phyloP scores from a whole-genome alignment of 1,139 yeast genomes.

The Pichia sp. region DNA sequence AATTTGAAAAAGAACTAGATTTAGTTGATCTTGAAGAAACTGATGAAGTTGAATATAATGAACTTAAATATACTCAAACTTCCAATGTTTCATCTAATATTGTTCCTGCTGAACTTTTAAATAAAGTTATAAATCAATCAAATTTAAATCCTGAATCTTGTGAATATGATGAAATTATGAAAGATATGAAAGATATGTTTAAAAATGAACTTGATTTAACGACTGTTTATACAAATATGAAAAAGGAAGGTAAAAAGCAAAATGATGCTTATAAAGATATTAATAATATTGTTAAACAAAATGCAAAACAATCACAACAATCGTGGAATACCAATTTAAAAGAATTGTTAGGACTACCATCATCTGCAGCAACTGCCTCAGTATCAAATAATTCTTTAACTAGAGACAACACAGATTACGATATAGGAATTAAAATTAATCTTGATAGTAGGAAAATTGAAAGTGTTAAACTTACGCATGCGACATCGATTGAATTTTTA shows the following conservation, averaged over 20 bases:
- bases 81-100: constrained; percentile 27
- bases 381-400: constrained; percentile 10
- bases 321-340: constrained; percentile 31
- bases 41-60: constrained; percentile 47
- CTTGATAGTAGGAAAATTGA: constrained; percentile 30
- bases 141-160: constrained; percentile 24
- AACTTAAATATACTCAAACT: constrained; percentile 45
- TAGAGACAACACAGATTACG: constrained; percentile 22
- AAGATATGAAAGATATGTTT: constrained; percentile 32
- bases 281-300: constrained; percentile 46
- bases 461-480: constrained; percentile 46
- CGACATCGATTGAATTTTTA: constrained; percentile 64
- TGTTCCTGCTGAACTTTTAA: constrained; percentile 22
- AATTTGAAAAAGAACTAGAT: constrained; percentile 42
- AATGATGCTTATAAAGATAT: constrained; percentile 45
- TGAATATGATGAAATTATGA: constrained; percentile 25
- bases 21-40: constrained; percentile 57
- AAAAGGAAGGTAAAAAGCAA: constrained; percentile 35
- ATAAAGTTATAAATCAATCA: constrained; percentile 21
- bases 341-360: constrained; percentile 13
- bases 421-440: constrained; percentile 16
- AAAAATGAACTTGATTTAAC: constrained; percentile 36
- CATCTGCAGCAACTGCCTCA: constrained; percentile 11
- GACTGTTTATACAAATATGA: constrained; percentile 34
- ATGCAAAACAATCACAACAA: constrained; percentile 48